phyloP scores from a whole-genome alignment of 2,329 filamentous ascomycete genomes.

The Fusarium sambucinum region DNA sequence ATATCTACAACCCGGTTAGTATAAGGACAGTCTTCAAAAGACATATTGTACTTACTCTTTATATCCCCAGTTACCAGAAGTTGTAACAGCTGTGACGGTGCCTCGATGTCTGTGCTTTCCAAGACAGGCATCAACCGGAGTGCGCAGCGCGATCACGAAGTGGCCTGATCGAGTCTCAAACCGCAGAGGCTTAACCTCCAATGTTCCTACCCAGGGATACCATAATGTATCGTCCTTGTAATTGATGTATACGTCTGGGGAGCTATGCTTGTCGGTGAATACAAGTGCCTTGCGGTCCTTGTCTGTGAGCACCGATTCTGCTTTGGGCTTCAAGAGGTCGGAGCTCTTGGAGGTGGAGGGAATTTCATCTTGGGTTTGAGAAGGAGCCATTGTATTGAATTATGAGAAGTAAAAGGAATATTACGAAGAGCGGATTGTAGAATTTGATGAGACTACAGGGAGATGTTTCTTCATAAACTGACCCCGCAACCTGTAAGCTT shows the following conservation, averaged over 20 bases:
- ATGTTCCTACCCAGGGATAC: not conserved
- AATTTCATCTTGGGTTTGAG: not conserved
- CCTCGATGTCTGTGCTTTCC: conserved; percentile 6
- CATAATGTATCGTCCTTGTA: conserved; percentile 6
- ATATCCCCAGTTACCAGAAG: conserved; percentile 11
- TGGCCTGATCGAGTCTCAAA: conserved; percentile 4
- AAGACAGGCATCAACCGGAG: conserved; percentile 3
- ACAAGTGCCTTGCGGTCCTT: conserved; percentile 9
- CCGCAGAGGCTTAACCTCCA: not conserved
- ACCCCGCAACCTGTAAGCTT: not conserved
- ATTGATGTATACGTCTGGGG: conserved; percentile 9
- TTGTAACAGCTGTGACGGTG: not conserved
- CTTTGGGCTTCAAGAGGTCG: conserved; percentile 5
- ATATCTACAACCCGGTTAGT: not conserved
- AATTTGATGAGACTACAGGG: accelerated
- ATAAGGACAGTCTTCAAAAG: accelerated
- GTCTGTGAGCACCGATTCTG: not conserved
- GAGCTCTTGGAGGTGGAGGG: not conserved
- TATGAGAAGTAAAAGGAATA: too few species aligned
- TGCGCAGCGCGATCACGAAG: conserved; percentile 1
- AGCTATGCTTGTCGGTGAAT: conserved; percentile 13
- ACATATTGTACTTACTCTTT: not conserved
- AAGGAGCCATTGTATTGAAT: not conserved
- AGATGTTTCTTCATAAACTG: not conserved
- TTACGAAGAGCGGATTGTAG: accelerated